Conservation (phyloP, 225 moss, liverwort and hornwort species). For the Pseudoscleropodium purum region DNA sequence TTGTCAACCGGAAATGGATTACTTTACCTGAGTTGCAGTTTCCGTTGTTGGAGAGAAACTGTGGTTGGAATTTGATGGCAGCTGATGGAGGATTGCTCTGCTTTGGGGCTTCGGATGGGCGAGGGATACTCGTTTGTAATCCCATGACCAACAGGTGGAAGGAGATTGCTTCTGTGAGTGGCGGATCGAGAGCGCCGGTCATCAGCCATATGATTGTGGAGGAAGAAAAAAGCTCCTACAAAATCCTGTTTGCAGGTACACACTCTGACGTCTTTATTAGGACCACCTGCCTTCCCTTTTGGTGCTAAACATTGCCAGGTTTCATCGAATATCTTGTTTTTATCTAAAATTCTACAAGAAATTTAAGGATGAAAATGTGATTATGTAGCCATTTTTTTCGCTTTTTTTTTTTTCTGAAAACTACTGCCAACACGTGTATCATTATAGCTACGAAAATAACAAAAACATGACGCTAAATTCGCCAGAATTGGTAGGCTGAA, state of each 20-base stretch:
- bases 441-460: neutral
- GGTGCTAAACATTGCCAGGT: neutral
- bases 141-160: conserved; percentile 38
- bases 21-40: conserved; percentile 15
- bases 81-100: conserved; percentile 36
- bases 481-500: neutral
- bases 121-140: conserved; percentile 25
- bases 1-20: conserved; percentile 9
- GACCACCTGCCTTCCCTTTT: neutral
- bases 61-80: conserved; percentile 30
- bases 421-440: neutral
- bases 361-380: neutral
- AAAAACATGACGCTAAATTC: neutral
- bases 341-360: neutral
- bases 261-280: neutral
- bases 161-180: conserved; percentile 6
- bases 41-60: neutral
- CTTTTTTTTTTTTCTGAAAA: no score
- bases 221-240: conserved; percentile 11
- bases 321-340: neutral
- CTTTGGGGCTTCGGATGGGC: conserved; percentile 26
- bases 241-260: conserved; percentile 28
- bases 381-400: neutral
- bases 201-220: conserved; percentile 25
- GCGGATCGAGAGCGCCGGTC: neutral